Conservation (phyloP, 2,329 filamentous ascomycete species). For the Aspergillus udagawae region DNA sequence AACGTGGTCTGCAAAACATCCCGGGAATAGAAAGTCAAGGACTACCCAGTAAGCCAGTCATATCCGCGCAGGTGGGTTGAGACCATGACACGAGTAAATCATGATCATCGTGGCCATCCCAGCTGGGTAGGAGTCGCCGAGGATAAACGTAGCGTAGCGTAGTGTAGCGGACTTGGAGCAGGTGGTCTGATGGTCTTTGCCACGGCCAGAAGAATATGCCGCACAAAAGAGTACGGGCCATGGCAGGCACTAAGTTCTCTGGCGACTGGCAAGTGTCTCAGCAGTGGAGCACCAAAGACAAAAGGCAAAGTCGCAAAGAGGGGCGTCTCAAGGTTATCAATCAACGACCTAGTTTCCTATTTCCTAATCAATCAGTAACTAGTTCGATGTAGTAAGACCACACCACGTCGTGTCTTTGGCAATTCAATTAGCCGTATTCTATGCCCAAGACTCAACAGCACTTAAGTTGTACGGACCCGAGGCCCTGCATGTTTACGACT, state of each 20-base stretch:
- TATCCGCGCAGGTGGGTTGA: background rate
- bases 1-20: background rate
- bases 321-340: slow-evolving; percentile 5
- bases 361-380: background rate
- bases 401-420: background rate
- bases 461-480: background rate
- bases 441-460: background rate
- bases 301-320: background rate
- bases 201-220: background rate
- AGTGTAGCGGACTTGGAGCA: background rate
- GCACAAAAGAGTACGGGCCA: background rate
- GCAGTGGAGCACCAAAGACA: background rate
- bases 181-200: background rate
- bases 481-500: background rate
- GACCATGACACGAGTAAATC: background rate
- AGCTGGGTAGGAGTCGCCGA: background rate
- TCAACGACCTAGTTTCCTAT: background rate
- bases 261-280: background rate
- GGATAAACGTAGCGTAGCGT: background rate
- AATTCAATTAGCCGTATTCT: background rate
- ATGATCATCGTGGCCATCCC: background rate
- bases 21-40: background rate
- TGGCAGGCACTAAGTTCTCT: background rate
- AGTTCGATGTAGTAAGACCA: background rate
- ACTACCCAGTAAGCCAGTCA: background rate